Conservation (phyloP, 2,329 filamentous ascomycete species). For the Myriosclerotinia duriaeana region DNA sequence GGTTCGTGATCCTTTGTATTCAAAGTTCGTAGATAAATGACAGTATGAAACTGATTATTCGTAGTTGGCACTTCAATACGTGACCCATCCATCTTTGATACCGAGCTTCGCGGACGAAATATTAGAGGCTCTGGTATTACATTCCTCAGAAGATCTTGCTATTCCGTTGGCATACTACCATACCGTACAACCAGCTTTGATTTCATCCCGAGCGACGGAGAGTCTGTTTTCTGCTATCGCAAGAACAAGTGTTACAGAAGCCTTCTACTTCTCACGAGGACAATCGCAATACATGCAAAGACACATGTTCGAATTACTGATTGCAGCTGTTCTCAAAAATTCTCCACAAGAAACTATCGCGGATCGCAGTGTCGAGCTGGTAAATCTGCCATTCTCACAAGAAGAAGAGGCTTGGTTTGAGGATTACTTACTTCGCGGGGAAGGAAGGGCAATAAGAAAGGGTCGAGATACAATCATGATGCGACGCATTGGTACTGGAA, state of each 20-base stretch:
- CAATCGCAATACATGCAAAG: slow-evolving; percentile 62
- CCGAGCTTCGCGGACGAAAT: slow-evolving; percentile 85
- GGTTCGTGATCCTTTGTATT: slow-evolving; percentile 44
- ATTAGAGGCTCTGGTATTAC: slow-evolving; percentile 64
- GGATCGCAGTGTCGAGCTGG: slow-evolving; percentile 64
- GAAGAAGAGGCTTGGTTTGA: slow-evolving; percentile 75
- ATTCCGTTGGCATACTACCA: slow-evolving; percentile 78
- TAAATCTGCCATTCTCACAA: slow-evolving; percentile 68
- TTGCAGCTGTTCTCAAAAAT: slow-evolving; percentile 56
- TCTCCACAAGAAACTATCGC: slow-evolving; percentile 46
- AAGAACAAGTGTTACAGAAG: slow-evolving; percentile 66
- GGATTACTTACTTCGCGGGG: slow-evolving; percentile 62
- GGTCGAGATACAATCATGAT: slow-evolving; percentile 74
- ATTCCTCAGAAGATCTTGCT: slow-evolving; percentile 59
- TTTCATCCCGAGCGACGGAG: slow-evolving; percentile 59
- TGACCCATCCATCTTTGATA: slow-evolving; percentile 76
- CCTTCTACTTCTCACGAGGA: slow-evolving; percentile 69
- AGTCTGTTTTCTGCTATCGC: slow-evolving; percentile 70
- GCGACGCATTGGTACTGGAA: slow-evolving; percentile 68
- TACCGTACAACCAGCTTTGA: slow-evolving; percentile 71
- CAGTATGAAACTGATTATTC: slow-evolving; percentile 32
- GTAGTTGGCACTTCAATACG: slow-evolving; percentile 67
- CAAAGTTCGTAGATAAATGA: neutral
- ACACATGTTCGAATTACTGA: slow-evolving; percentile 64
- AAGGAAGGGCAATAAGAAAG: slow-evolving; percentile 61